Base-by-base conservation (phyloP, 768 basidiomycete genomes). In the Cystofilobasidium ferigula region DNA sequence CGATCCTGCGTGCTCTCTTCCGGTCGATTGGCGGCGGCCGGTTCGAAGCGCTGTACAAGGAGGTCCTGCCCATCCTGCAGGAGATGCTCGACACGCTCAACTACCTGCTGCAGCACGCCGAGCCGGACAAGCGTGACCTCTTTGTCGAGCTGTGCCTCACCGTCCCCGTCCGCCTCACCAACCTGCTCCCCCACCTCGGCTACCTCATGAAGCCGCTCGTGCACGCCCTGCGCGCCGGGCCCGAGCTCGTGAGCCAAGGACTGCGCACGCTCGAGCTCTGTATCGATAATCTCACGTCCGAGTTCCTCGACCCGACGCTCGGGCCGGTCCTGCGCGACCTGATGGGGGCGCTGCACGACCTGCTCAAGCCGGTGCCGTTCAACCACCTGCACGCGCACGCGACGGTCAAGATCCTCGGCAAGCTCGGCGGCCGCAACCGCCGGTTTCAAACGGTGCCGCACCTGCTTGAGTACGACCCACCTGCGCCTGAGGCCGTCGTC, bases 141-240 rank as follows among this genome's bases (percentile, higher is more conserved):
- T 88, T 98, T 71, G 92, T 94, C 64, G 95, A 99, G 73, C 84
- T 99, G 54, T 94, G 90, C 75, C 83, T 99, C 58, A 99, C 95
- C 4, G 94, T 98, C 26, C 95, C 95, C 1, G 80, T 98, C 36
- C 87, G 95, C 42, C 80, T 99, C 22, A 97, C 93, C 1, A 92
- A 98, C 76, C 84, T 99, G 35, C 83, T 98, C 24, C 95, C 95
- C 1, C 90, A 95, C 77, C 83, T 99, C 57, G 84, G 85, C 20
- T 93, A 97, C 72, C 81, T 99, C 64, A 97, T 98, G 93, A 88
- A 90, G 70, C 95, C 95, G 0, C 81, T 99, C 34, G 91, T 93
- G 2, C 80, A 93, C 58, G 92, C 95, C 10, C 78, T 99, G 60
- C 84, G 86, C 59, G 92, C 92, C 42, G 84, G 83, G 43, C 83